Evolutionary conservation across 805 yeast species (phyloP).

Genomic region (Candida orba): DNA sequence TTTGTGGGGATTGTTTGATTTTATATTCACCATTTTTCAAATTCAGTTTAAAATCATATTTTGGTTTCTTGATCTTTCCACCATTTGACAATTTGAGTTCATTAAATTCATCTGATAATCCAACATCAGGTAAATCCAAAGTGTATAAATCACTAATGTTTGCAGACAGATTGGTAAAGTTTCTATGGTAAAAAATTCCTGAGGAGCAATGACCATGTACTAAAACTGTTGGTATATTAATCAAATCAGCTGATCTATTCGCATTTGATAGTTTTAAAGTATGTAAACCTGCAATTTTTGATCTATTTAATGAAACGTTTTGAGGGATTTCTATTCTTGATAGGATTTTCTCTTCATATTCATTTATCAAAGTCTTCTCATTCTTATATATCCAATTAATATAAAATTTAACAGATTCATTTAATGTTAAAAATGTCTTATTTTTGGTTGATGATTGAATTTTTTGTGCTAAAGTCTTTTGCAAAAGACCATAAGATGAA

Average conservation of each 20-base stretch:
- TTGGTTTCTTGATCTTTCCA: slow-evolving; percentile 10
- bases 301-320: slow-evolving; percentile 3
- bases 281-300: slow-evolving; percentile 15
- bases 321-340: slow-evolving; percentile 8
- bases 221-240: slow-evolving; percentile 39
- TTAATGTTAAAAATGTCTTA: not conserved
- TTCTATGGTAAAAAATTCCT: slow-evolving; percentile 71
- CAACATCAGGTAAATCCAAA: slow-evolving; percentile 67
- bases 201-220: slow-evolving; percentile 95
- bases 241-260: not conserved
- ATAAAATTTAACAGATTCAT: slow-evolving; percentile 9
- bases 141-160: slow-evolving; percentile 55
- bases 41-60: slow-evolving; percentile 6
- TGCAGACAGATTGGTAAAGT: slow-evolving; percentile 44
- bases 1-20: slow-evolving; percentile 15
- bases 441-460: slow-evolving; percentile 1
- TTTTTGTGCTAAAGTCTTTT: slow-evolving; percentile 8
- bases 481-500: slow-evolving; percentile 5
- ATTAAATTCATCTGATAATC: slow-evolving; percentile 37
- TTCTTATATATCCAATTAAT: slow-evolving; percentile 17
- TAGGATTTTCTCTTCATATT: slow-evolving; percentile 17
- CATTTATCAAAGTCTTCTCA: slow-evolving; percentile 5
- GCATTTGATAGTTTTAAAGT: slow-evolving; percentile 22
- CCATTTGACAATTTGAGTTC: slow-evolving; percentile 14
- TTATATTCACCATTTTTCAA: slow-evolving; percentile 3